Evolutionary conservation across 2,329 filamentous ascomycete species (phyloP).

Genomic region (Fusarium nanum): DNA sequence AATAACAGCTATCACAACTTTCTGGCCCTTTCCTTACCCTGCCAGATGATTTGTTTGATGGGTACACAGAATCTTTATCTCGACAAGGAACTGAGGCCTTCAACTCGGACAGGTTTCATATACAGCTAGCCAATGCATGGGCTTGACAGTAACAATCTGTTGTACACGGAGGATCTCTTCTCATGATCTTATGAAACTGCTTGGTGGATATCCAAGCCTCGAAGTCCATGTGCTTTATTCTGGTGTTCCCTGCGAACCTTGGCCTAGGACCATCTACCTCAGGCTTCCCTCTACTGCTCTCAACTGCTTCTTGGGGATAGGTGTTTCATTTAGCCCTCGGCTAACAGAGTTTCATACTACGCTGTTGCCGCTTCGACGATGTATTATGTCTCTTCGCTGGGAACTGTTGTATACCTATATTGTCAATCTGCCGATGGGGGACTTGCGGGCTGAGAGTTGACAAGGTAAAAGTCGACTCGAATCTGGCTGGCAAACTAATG

Average conservation of each 20-base stretch:
- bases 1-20: not conserved
- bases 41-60: not conserved
- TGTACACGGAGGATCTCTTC: conserved; percentile 61
- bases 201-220: conserved; percentile 64
- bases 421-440: not conserved
- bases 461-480: not conserved
- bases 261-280: conserved; percentile 71
- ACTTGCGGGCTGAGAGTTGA: not conserved
- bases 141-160: conserved; percentile 48
- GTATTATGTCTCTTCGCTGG: conserved; percentile 72
- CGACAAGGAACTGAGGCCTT: not conserved
- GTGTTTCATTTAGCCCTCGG: conserved; percentile 60
- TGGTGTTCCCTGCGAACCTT: conserved; percentile 68
- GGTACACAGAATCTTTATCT: not conserved
- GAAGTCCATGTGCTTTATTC: conserved; percentile 66
- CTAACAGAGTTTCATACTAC: conserved; percentile 60
- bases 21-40: too few relatives aligned
- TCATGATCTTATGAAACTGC: conserved; percentile 66
- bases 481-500: not conserved
- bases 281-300: conserved; percentile 70
- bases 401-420: conserved; percentile 38
- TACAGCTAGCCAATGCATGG: not conserved
- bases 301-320: not conserved
- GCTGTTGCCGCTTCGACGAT: conserved; percentile 71
- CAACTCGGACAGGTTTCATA: conserved; percentile 61